phyloP scores from a whole-genome alignment of 164 flowering plant genomes.

The Tetrastigma voinierianum region DNA sequence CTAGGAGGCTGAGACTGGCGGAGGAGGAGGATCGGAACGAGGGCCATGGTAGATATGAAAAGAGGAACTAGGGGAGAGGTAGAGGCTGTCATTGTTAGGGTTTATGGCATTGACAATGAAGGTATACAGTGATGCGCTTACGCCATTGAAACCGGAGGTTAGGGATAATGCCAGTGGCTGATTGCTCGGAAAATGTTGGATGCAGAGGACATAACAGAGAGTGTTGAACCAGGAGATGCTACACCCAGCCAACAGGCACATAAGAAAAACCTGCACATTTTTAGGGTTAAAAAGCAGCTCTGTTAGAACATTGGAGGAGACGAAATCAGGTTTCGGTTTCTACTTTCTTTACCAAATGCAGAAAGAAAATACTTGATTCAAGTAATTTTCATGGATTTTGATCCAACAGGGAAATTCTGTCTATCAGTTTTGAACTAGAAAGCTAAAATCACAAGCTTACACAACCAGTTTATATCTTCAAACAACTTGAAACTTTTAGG shows the following conservation, averaged over 20 bases:
- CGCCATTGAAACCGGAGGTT: constrained; percentile 30
- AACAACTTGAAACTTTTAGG: too few relatives aligned
- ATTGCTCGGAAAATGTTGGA: constrained; percentile 23
- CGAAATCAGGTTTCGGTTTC: too few relatives aligned
- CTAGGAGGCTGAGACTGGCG: constrained; percentile 15
- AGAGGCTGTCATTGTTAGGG: constrained; percentile 11
- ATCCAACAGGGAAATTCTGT: too few relatives aligned
- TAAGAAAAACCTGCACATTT: constrained; percentile 25
- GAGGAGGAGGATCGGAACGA: constrained; percentile 20
- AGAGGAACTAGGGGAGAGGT: constrained; percentile 28
- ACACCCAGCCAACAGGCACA: constrained; percentile 27
- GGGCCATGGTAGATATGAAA: constrained; percentile 9
- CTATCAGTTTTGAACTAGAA: too few relatives aligned
- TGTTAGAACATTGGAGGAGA: too few relatives aligned
- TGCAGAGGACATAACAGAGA: constrained; percentile 30
- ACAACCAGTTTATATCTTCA: too few relatives aligned
- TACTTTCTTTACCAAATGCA: too few relatives aligned
- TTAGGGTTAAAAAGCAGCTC: too few relatives aligned
- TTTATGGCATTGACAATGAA: constrained; percentile 24
- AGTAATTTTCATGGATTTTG: too few relatives aligned
- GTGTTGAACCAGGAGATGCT: constrained; percentile 44
- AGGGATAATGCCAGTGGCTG: constrained; percentile 29
- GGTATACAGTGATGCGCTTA: constrained; percentile 31
- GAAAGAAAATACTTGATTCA: too few relatives aligned
- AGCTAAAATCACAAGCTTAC: too few relatives aligned